Base-by-base conservation (phyloP, 805 yeast species). In the Jamesozyma lodderae region DNA sequence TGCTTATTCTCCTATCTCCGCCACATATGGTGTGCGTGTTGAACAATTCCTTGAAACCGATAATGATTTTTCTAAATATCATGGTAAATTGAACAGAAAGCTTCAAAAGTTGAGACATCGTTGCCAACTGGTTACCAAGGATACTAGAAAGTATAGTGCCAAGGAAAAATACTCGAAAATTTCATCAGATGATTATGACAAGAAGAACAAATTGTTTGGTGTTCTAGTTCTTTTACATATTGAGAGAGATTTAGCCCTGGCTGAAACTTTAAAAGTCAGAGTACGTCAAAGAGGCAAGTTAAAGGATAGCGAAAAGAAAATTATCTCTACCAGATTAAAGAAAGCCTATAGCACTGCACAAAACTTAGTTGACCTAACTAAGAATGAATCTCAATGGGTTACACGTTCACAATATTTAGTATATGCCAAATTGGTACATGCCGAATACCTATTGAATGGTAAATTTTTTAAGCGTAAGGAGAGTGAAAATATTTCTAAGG, bases 41-140 rank as follows among this genome's bases (percentile, higher is more conserved):
- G 71, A 72, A 37, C 77, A 78, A 11, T 73, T 77, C 48, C 67
- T 86, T 38, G 75, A 74, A 47, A 69, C 85, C 4, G 68, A 84
- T 1, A 73, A 71, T 14, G 96, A 87, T 52, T 86, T 63, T 55
- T 73, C 70, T 33, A 77, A 74, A 46, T 81, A 82, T 49, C 79
- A 94, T 53, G 69, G 67, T 37, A 70, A 77, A 47, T 57, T 79
- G 38, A 76, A 79, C 42, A 72, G 75, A 45, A 69, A 73, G 40
- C 57, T 87, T 40, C 73, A 72, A 39, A 75, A 74, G 41, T 63
- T 83, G 45, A 84, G 90, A 52, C 78, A 73, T 41, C 74, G 73
- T 24, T 67, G 82, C 39, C 68, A 69, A 38, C 63, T 88, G 42
- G 73, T 79, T 39, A 74, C 79, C 21, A 73, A 70, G 52, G 82